A percentile compares a stretch with the other conserved stretches of the same genome.
These are phyloP conservation scores for Pistacia integerrima DNA, from an alignment of 345 rosid genomes.

Conservation along the genomic window DNA sequence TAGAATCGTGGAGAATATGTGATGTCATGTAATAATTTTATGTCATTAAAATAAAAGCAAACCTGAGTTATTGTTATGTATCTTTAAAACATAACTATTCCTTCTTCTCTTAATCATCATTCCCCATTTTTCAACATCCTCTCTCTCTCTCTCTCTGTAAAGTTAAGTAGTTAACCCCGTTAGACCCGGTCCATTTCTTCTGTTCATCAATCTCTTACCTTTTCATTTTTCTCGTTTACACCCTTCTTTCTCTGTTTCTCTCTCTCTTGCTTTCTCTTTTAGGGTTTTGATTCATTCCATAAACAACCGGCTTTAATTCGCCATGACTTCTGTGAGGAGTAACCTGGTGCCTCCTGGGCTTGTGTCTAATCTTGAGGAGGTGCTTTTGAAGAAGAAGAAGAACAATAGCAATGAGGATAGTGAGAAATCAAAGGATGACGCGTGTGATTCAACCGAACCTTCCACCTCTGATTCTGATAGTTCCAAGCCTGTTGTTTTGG, in stretches of 20 bases:
- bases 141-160: not conserved
- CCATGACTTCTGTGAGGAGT: slow-evolving; percentile 54
- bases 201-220: slow-evolving; percentile 9
- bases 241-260: not conserved
- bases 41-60: not conserved
- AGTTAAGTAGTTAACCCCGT: slow-evolving; percentile 3
- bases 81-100: not conserved
- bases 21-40: not conserved
- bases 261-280: slow-evolving; percentile 3
- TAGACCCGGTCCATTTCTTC: slow-evolving; percentile 27
- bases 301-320: not conserved
- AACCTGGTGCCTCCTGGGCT: slow-evolving; percentile 74
- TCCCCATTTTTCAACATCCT: not conserved
- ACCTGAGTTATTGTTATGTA: not conserved
- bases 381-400: slow-evolving; percentile 52
- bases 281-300: slow-evolving; percentile 1
- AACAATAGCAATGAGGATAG: slow-evolving; percentile 19
- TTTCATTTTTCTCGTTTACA: not conserved
- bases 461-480: slow-evolving; percentile 52
- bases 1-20: not conserved
- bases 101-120: slow-evolving; percentile 10
- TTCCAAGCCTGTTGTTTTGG: slow-evolving; percentile 77
- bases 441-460: slow-evolving; percentile 42
- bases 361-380: slow-evolving; percentile 85
- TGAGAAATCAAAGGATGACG: slow-evolving; percentile 17